Evolutionary conservation across 257 asterid genomes (phyloP), one percentile per base, ranked within the genome.

Genomic region (Dorcoceras hygrometricum): DNA sequence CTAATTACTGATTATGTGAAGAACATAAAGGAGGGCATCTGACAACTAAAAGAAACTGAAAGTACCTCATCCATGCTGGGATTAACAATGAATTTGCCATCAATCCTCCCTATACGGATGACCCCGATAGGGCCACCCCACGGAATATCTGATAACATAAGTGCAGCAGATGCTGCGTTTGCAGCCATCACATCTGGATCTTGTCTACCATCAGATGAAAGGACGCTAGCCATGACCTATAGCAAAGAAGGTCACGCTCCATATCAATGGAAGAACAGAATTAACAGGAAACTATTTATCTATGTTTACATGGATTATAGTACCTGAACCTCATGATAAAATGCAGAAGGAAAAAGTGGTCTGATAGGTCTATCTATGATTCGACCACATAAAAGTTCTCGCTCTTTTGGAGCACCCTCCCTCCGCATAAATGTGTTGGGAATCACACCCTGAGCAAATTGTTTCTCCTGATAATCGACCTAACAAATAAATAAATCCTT

Each of bases 101-200:
- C 69, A 72, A 93, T 82, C 76, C 97, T 88, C 75, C 97, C 99
- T 31, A 93, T 70, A 23, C 99, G 95, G 75, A 93, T 84, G 32
- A 93, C 88, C 69, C 99, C 99, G 62, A 93, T 85, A n/a, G 96
- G 99, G 64, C 99, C 99, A 66, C 83, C 91, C 99, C 99, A 93
- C 67, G 97, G 99, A 64, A 93, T 84, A 81, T 93, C 99, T 14
- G 97, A 88, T 76, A 93, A 67, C 97, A 90, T 88, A 65, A 93
- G 86, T 73, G 99, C 97, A 74, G 97, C 95, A 59, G 97, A 93
- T 61, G 99, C 77, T 22, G 97, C 97, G 73, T 93, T 93, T 73
- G 95, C 99, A 48, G 99, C 96, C 95, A 93, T 71, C 63, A 93
- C 85, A 81, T 90, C 97, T n/a, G 99, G 97, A 74, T 93, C 99